Base-by-base conservation (phyloP, 2,329 filamentous ascomycete genomes). In the Chaetothyriales sp. region DNA sequence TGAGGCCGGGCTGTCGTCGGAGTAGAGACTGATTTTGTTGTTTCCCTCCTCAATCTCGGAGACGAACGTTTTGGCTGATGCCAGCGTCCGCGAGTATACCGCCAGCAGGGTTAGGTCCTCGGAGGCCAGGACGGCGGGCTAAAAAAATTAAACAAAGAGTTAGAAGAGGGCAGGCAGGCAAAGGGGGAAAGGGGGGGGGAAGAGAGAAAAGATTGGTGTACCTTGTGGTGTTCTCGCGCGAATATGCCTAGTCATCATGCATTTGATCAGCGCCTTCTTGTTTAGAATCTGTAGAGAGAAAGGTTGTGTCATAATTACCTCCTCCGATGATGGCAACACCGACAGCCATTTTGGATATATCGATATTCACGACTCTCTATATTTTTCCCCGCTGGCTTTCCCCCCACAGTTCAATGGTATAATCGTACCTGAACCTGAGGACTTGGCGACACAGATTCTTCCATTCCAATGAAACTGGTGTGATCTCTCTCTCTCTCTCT, bases 1-100 rank as follows among this genome's bases (percentile, higher is more conserved):
- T 4, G 68, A 72, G 5, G 68, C 53, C 0, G 69, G 68, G 4
- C 69, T 68, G 54, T 81, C 77, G 13, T 78, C 76, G 40, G 76
- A 77, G 65, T 79, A 80, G 48, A 80, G 62, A 28, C 76, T 74
- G 13, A 79, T 64, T 15, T 62, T 61, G 0, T 64, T 56, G 0
- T 66, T 40, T 15, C 10, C 29, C 2, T 33, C 7, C 10, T 40
- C 13, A 5, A 5, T 15, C 10, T 63, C 63, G 33, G 63, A 61
- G 18, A 60, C 62, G 9, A 76, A 66, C 2, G 59, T 61, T 52
- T 74, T 61, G n/a, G 77, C 77, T 4, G 77, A 80, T 43, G 71
- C 69, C 7, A 75, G 64, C 5, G 75, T 75, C 46, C 77, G 74
- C n/a, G 77, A 80, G 64, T 78, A 81, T 54, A 80, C 69, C 18